Conservation (phyloP, 139 green algal species). For the Tetraselmis chui region DNA sequence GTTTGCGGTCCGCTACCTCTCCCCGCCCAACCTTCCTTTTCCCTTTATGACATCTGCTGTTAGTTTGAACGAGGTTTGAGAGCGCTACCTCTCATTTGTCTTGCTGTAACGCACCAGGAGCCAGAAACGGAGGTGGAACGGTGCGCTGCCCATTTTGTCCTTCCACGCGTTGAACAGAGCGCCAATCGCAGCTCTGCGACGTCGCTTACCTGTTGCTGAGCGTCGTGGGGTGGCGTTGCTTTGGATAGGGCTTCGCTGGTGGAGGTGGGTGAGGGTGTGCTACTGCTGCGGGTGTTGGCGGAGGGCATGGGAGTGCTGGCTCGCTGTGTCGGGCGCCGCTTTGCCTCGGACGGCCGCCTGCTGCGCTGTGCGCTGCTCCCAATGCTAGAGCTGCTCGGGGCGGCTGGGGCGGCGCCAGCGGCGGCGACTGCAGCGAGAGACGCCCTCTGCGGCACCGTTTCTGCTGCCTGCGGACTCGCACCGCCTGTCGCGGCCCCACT, state of each 20-base stretch:
- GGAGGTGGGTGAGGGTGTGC: constrained; percentile 51
- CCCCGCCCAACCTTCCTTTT: not conserved
- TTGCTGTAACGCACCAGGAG: too few species aligned
- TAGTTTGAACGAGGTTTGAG: too few species aligned
- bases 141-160: not conserved
- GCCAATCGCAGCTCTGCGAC: too few species aligned
- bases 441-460: not conserved
- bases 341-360: constrained; percentile 35
- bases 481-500: not conserved
- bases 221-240: too few species aligned
- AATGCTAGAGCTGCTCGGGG: constrained; percentile 61
- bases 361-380: constrained; percentile 55
- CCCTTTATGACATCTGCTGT: too few species aligned
- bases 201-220: too few species aligned
- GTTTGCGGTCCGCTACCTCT: not conserved
- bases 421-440: constrained; percentile 39
- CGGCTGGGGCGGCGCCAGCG: constrained; percentile 33
- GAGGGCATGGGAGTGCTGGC: constrained; percentile 46
- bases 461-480: not conserved
- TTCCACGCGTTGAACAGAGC: too few species aligned
- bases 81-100: too few species aligned
- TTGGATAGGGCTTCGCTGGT: constrained; percentile 13
- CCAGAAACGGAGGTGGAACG: not conserved
- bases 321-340: constrained; percentile 29
- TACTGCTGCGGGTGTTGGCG: constrained; percentile 44